Base-by-base conservation (phyloP, 768 basidiomycete species). In the Tulasnella sp. region DNA sequence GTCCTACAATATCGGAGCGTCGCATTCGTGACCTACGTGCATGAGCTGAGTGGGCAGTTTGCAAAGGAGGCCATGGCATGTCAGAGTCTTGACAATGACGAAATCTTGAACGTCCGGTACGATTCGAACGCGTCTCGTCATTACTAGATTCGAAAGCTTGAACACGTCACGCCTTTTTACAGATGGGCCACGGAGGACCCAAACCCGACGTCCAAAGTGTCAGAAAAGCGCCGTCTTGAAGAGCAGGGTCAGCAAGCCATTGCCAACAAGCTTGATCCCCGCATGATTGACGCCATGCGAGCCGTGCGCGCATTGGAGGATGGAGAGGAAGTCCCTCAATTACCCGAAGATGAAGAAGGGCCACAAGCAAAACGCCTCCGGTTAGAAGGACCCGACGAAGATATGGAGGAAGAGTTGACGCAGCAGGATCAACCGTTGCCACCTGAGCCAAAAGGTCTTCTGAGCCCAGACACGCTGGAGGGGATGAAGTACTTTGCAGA, bases 61-160 rank as follows among this genome's bases (percentile, higher is more conserved):
- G 96, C 96, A 17, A 96, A 96, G 70, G 96, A 99, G 71, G 83
- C 95, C 0, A 99, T 99, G 96, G 91, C 95, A 15, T 94, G 94
- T 71, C 96, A 99, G 72, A 93, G 89, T 17, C 77, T 98, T 64
- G 96, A 98, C 69, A 88, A 91, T 66, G 94, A 96, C 69, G 96
- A 99, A 68, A 93, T 97, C 62, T 79, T 98, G 62, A 99, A 99
- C 71, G 93, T 98, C 54, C 85, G 95, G 72, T 74, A 19, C 55
- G 73, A 68, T 34, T 19, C 15, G 17, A 10, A 26, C 51, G 19
- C 32, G 49, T 47, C 23, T 26, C 58, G 9, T 5, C 10, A 2
- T 38, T 23, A 5, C 45, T 51, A 56, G 48, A 17, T 21, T 2
- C 34, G 1, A 10, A 49, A 1, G 11, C 41, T 30, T 23, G 27